A percentile compares a stretch with the other conserved stretches of the same genome.
phyloP scores from a whole-genome alignment of 108 stramenopile species.

The Cyclostephanos tholiformis region DNA sequence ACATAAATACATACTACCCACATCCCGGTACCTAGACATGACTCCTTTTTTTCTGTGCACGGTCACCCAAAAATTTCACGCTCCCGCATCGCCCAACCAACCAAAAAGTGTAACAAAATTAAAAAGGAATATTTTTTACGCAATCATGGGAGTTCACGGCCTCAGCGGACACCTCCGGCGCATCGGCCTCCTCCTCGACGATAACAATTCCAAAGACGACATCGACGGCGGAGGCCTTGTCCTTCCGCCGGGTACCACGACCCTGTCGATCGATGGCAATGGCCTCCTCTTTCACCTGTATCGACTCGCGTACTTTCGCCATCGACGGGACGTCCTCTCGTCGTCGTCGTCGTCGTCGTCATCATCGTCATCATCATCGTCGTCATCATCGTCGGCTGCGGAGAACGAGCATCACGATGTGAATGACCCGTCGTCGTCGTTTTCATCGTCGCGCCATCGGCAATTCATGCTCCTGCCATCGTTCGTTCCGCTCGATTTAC shows the following conservation, averaged over 20 bases:
- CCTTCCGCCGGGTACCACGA: conserved; percentile 34
- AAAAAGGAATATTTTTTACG: too few relatives aligned
- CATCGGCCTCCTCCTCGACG: neutral
- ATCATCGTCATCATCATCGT: too few relatives aligned
- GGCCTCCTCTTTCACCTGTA: conserved; percentile 63
- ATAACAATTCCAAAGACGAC: neutral
- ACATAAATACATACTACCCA: too few relatives aligned
- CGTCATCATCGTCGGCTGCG: too few relatives aligned
- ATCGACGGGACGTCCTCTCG: conserved; percentile 35
- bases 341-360: neutral
- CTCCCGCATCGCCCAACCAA: too few relatives aligned
- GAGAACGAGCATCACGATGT: too few relatives aligned
- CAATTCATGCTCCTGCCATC: conserved; percentile 45
- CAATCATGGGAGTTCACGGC: conserved; percentile 37
- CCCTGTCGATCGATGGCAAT: conserved; percentile 65
- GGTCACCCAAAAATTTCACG: too few relatives aligned
- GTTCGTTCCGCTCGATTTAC: conserved; percentile 50
- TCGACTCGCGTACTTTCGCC: conserved; percentile 53
- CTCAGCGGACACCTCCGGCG: conserved; percentile 13
- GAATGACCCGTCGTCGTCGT: too few relatives aligned
- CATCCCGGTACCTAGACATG: too few relatives aligned
- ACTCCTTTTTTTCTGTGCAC: too few relatives aligned
- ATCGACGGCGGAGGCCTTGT: conserved; percentile 1
- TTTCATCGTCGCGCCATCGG: neutral
- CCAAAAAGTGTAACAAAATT: too few relatives aligned